phyloP scores from a whole-genome alignment of 2,329 filamentous ascomycete species.

The Diaporthe nobilis region DNA sequence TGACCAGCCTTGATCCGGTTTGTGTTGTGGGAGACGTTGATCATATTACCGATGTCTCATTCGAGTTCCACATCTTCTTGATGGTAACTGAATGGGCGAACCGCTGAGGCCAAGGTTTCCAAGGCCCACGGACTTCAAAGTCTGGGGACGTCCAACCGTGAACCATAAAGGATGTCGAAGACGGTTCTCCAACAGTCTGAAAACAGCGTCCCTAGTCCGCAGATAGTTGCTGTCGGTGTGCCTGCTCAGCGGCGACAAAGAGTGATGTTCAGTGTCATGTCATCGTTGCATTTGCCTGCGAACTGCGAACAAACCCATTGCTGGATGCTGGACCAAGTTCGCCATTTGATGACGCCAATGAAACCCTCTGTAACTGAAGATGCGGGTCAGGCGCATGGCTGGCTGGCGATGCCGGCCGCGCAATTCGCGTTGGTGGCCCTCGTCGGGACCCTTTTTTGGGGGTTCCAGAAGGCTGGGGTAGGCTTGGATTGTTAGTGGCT shows the following conservation, averaged over 20 bases:
- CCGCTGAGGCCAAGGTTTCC: slow-evolving; percentile 1
- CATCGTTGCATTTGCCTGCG: neutral
- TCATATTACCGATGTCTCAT: neutral
- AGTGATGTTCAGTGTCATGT: neutral
- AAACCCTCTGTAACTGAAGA: slow-evolving; percentile 15
- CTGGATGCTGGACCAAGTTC: neutral
- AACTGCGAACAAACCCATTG: neutral
- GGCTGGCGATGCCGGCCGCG: slow-evolving; percentile 18
- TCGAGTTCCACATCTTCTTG: neutral
- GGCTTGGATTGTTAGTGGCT: slow-evolving; percentile 17
- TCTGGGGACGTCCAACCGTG: neutral
- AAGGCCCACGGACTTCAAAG: neutral
- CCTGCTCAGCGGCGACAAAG: neutral
- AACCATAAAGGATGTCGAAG: neutral
- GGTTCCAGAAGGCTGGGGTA: neutral
- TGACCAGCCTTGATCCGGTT: neutral
- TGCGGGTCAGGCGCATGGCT: slow-evolving; percentile 16
- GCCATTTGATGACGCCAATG: slow-evolving; percentile 1
- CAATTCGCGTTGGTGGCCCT: neutral
- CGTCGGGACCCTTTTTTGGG: neutral
- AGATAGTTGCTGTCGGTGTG: neutral
- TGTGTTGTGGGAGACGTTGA: neutral
- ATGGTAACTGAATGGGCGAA: neutral
- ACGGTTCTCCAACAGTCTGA: neutral
- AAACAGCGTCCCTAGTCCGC: neutral